These are phyloP conservation scores for Penicillium polonicum DNA, from an alignment of 2,329 filamentous ascomycete genomes.

Conservation along the genomic window DNA sequence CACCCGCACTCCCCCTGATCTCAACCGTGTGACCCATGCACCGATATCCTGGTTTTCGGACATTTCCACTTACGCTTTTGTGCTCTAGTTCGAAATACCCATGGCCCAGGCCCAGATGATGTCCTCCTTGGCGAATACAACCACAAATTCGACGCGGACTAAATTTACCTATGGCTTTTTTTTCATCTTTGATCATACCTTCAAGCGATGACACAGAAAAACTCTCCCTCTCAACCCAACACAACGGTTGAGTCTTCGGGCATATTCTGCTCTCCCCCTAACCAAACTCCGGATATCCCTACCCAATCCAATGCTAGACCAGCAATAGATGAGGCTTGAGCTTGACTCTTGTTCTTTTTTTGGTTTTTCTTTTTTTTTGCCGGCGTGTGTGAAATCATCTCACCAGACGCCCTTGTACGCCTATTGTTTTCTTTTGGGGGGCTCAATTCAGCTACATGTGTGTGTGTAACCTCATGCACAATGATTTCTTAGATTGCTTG, in stretches of 20 bases:
- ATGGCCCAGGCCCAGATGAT: conserved; percentile 62
- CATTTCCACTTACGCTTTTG: conserved; percentile 16
- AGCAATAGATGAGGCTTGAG: conserved; percentile 1
- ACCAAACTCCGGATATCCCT: neutral
- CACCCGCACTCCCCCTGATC: neutral
- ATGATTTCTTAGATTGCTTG: neutral
- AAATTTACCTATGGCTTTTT: conserved; percentile 12
- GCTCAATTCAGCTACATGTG: neutral
- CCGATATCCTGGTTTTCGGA: neutral
- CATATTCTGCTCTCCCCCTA: neutral
- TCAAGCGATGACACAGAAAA: conserved; percentile 20
- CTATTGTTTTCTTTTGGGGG: conserved; percentile 5
- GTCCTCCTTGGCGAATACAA: conserved; percentile 72
- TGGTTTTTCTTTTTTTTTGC: neutral
- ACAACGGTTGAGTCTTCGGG: neutral
- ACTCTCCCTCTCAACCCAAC: conserved; percentile 1
- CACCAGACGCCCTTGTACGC: conserved; percentile 1
- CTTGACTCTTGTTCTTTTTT: neutral
- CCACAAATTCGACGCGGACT: conserved; percentile 64
- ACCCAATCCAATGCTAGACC: conserved; percentile 3
- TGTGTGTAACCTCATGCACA: neutral
- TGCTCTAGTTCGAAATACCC: conserved; percentile 52
- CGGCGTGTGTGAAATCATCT: neutral
- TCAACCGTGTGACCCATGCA: neutral
- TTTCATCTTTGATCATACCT: conserved; percentile 10